These are phyloP conservation scores for Plicaturopsis crispa DNA, from an alignment of 768 basidiomycete genomes.

Conservation along the genomic window DNA sequence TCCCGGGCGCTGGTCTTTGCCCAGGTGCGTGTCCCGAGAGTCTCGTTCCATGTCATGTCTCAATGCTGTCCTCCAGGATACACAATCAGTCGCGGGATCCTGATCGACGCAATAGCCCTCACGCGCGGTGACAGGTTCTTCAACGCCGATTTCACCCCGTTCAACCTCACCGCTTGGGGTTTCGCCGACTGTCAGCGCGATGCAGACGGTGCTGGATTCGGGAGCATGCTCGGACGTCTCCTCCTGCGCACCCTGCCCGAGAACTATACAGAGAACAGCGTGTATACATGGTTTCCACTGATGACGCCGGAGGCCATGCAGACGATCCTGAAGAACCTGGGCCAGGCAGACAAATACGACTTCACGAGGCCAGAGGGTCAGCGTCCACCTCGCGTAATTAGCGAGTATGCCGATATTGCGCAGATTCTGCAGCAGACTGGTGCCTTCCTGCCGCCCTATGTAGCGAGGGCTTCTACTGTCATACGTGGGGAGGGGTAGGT, in stretches of 20 bases:
- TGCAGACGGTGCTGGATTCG: slow-evolving; percentile 62
- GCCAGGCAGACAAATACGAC: slow-evolving; percentile 47
- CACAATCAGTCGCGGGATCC: slow-evolving; percentile 79
- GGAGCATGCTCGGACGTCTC: slow-evolving; percentile 67
- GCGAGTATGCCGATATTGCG: slow-evolving; percentile 42
- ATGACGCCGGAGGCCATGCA: slow-evolving; percentile 73
- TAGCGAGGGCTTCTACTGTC: slow-evolving; percentile 41
- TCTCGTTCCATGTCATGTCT: background rate
- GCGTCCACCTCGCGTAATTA: slow-evolving; percentile 22
- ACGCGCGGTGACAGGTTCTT: slow-evolving; percentile 81
- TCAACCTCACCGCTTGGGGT: slow-evolving; percentile 79
- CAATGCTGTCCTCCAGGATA: slow-evolving; percentile 39
- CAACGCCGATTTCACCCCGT: slow-evolving; percentile 76
- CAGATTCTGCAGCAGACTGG: slow-evolving; percentile 40
- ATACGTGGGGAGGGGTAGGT: slow-evolving; percentile 54
- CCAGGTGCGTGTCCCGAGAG: slow-evolving; percentile 40
- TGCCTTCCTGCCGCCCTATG: slow-evolving; percentile 42
- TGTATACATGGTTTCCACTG: slow-evolving; percentile 85
- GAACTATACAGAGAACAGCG: slow-evolving; percentile 59
- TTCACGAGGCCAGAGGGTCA: slow-evolving; percentile 36
- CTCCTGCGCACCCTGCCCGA: slow-evolving; percentile 68
- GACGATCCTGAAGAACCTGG: slow-evolving; percentile 46
- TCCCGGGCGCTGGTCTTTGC: slow-evolving; percentile 78
- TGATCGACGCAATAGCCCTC: slow-evolving; percentile 80
- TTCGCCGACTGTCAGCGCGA: slow-evolving; percentile 79